Evolutionary conservation across 2,329 filamentous ascomycete genomes (phyloP), one percentile per base, ranked within the genome.

Genomic region (Fusarium odoratissimum): DNA sequence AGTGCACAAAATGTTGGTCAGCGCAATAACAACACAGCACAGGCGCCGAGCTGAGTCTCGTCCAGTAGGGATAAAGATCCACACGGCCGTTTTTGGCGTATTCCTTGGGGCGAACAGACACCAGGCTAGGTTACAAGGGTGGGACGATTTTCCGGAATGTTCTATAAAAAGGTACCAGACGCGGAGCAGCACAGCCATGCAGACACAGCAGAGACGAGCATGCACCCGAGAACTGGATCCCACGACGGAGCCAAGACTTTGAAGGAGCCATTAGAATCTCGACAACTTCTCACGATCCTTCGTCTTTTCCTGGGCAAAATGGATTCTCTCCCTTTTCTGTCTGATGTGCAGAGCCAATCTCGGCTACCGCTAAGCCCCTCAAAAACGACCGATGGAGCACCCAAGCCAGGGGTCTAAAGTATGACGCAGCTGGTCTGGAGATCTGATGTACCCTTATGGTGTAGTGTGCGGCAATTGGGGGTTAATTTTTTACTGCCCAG

Each of bases 71-170:
- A 52, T 45, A 21, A 33, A 38, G 59, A 64, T 52, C 59, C 51
- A 61, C 40, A 52, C 37, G 42, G 40, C 56, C 64, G 48, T 69
- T 64, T 68, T 69, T 40, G 42, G 63, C 55, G 55, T 57, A 33
- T 35, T 30, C 38, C 46, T 65, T 45, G 46, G 45, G 60, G 40
- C 48, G 40, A 64, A 49, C 49, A 66, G 55, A 40, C 45, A 58
- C 56, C 44, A 30, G 42, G 58, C 62, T 30, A 49, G 71, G 66
- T 44, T 71, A 59, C 67, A 38, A 55, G 71, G 71, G 58, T 68
- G 51, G 62, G 62, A 64, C 63, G 62, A 64, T 74, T 74, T 73
- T 71, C 71, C 71, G 71, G 67, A 74, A 74, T 61, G 51, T 73
- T 73, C 71, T 74, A 68, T 71, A 72, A 73, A 69, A 73, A 67